These are phyloP conservation scores for Leccinum boreale DNA, from an alignment of 768 basidiomycete genomes.

Conservation along the genomic window DNA sequence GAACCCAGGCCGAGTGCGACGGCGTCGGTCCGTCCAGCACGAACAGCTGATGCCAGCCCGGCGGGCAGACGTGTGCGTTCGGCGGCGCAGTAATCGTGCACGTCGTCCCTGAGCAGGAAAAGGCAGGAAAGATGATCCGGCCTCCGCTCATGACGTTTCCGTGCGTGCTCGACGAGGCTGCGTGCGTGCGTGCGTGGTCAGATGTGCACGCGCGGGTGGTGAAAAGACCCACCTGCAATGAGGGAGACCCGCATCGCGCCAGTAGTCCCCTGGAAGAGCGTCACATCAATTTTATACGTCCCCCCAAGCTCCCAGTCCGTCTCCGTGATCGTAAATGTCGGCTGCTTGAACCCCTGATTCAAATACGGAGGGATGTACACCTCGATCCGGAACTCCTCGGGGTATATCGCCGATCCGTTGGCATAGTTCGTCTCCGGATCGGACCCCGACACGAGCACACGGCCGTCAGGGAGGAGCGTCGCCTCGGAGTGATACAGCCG, in stretches of 20 bases:
- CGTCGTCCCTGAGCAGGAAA: constrained; percentile 62
- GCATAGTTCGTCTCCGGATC: constrained; percentile 56
- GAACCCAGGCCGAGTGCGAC: constrained; percentile 69
- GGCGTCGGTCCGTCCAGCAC: constrained; percentile 78
- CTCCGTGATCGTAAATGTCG: constrained; percentile 51
- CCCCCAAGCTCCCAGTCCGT: constrained; percentile 65
- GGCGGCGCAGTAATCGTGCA: constrained; percentile 81
- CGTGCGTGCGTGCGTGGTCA: not conserved
- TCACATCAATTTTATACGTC: constrained; percentile 49
- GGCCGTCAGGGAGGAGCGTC: constrained; percentile 69
- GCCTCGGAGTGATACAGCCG: constrained; percentile 80
- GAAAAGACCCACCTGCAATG: constrained; percentile 48
- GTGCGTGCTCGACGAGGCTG: constrained; percentile 73
- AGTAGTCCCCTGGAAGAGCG: constrained; percentile 38
- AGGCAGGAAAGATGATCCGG: constrained; percentile 69
- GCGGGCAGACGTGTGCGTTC: constrained; percentile 62
- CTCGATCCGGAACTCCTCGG: constrained; percentile 75
- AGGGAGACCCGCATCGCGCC: constrained; percentile 58
- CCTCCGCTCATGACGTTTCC: constrained; percentile 72
- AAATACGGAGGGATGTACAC: constrained; percentile 90
- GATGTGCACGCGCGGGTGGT: not conserved
- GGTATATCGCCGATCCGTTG: constrained; percentile 40
- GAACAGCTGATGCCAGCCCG: constrained; percentile 76
- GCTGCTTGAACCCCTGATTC: constrained; percentile 57
- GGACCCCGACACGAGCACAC: constrained; percentile 73